Percentiles rank a stretch among this genome's conserved stretches.
phyloP scores from a whole-genome alignment of 2,329 filamentous ascomycete species.

The Cordyceps militaris region DNA sequence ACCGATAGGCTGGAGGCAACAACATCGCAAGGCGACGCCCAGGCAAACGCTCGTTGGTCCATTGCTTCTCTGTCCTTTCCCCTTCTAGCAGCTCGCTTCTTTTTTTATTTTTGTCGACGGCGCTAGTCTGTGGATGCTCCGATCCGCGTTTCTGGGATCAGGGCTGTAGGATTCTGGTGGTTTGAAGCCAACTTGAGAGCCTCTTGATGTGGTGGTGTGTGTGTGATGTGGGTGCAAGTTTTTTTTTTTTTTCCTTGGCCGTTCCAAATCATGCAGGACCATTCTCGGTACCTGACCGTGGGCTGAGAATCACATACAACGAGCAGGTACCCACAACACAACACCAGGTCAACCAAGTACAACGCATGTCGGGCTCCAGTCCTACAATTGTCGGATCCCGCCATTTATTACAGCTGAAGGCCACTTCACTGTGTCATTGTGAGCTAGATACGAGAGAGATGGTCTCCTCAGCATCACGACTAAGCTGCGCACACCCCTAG shows the following conservation, averaged over 20 bases:
- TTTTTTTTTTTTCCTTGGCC: neutral
- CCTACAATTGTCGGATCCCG: neutral
- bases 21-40: no score
- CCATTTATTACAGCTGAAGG: neutral
- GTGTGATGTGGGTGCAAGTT: neutral
- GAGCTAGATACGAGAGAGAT: neutral
- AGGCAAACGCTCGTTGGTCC: neutral
- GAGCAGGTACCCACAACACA: neutral
- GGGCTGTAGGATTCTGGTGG: neutral
- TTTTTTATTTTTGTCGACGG: neutral
- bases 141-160: neutral
- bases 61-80: neutral
- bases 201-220: neutral
- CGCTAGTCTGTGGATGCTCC: neutral
- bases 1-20: no score
- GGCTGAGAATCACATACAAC: neutral
- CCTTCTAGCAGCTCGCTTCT: neutral
- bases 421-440: neutral
- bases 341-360: no score
- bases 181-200: neutral
- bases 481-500: neutral
- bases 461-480: neutral
- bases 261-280: neutral
- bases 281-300: neutral
- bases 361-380: neutral